A percentile compares a stretch with the other conserved stretches of the same genome.
Conservation (phyloP, 768 basidiomycete species). For the Austroboletus eburneus region DNA sequence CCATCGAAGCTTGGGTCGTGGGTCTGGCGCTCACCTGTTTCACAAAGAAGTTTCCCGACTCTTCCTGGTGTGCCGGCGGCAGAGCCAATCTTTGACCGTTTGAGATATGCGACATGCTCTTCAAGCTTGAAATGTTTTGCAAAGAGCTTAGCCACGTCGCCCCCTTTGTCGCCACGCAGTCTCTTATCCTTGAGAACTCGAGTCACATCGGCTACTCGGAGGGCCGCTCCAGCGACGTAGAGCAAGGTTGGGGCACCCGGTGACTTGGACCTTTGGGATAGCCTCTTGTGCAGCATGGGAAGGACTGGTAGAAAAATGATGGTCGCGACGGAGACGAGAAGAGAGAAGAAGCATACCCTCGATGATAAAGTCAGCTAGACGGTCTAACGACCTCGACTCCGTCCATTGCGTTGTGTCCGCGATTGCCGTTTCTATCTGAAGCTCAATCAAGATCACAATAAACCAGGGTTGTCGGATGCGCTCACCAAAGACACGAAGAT, state of each 20-base stretch:
- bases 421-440: slow-evolving; percentile 64
- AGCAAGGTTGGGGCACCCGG: slow-evolving; percentile 85
- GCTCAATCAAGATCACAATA: slow-evolving; percentile 44
- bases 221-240: slow-evolving; percentile 82
- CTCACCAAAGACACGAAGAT: slow-evolving; percentile 75
- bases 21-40: slow-evolving; percentile 47
- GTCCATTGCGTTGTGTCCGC: slow-evolving; percentile 74
- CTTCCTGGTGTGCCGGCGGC: slow-evolving; percentile 93
- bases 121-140: slow-evolving; percentile 91
- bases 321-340: neutral
- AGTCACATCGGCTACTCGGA: slow-evolving; percentile 87
- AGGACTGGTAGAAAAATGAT: slow-evolving; percentile 40
- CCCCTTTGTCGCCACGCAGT: slow-evolving; percentile 76
- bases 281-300: slow-evolving; percentile 62
- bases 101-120: slow-evolving; percentile 81
- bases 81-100: slow-evolving; percentile 78
- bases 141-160: slow-evolving; percentile 92
- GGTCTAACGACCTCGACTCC: slow-evolving; percentile 65
- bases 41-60: slow-evolving; percentile 78
- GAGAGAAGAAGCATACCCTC: slow-evolving; percentile 47
- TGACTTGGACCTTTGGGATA: slow-evolving; percentile 71
- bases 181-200: slow-evolving; percentile 65
- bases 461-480: slow-evolving; percentile 2
- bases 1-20: neutral
- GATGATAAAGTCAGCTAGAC: slow-evolving; percentile 70